These are phyloP conservation scores for Aspergillus pseudotamarii DNA, from an alignment of 2,329 filamentous ascomycete species.

Conservation along the genomic window DNA sequence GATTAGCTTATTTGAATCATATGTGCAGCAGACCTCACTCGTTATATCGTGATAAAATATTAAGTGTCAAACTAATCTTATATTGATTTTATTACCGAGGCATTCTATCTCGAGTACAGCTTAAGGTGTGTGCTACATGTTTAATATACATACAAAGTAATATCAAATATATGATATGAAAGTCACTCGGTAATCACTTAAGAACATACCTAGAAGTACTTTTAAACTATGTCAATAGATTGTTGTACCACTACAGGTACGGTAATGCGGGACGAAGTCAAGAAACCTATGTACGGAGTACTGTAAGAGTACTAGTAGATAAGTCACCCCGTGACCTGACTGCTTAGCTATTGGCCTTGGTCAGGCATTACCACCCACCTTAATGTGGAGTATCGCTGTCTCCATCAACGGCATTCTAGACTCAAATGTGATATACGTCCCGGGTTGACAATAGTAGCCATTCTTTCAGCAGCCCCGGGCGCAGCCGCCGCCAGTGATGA, in stretches of 20 bases:
- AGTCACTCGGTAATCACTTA: neutral
- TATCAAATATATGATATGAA: neutral
- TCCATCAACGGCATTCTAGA: conserved; percentile 1
- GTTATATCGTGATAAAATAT: neutral
- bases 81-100: neutral
- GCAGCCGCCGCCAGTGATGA: conserved; percentile 9
- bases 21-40: neutral
- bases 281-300: too few species aligned
- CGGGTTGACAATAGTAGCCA: neutral
- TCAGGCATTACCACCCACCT: neutral
- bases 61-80: neutral
- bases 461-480: neutral
- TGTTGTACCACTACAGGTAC: neutral
- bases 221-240: neutral
- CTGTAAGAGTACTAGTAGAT: neutral
- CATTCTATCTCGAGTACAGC: neutral
- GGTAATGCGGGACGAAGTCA: too few species aligned
- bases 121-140: neutral
- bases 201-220: neutral
- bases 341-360: neutral
- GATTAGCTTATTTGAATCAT: neutral
- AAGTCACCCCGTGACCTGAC: neutral
- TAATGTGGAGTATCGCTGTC: neutral
- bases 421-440: neutral
- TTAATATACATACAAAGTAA: neutral